phyloP scores from a whole-genome alignment of 2,329 filamentous ascomycete genomes.

The Calycina herbarum region DNA sequence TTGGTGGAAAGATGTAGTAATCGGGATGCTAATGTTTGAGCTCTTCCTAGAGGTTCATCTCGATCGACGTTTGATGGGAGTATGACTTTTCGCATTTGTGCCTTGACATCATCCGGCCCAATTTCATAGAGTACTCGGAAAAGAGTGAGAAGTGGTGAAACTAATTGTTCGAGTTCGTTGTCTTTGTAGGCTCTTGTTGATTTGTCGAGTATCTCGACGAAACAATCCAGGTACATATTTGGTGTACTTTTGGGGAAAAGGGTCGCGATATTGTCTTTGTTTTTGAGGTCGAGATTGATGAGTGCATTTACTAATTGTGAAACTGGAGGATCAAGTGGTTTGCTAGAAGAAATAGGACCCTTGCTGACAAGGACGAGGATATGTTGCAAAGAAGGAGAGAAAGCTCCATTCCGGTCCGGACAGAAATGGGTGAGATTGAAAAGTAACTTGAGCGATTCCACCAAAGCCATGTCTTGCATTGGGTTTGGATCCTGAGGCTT shows the following conservation, averaged over 20 bases:
- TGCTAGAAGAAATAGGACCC: slow-evolving; percentile 54
- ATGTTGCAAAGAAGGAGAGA: slow-evolving; percentile 66
- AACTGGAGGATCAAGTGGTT: slow-evolving; percentile 72
- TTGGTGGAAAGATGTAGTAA: slow-evolving; percentile 78
- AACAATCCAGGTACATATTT: slow-evolving; percentile 58
- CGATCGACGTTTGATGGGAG: slow-evolving; percentile 79
- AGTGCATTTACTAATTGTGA: slow-evolving; percentile 76
- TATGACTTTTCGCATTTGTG: slow-evolving; percentile 64
- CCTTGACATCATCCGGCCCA: slow-evolving; percentile 62
- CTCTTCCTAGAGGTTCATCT: slow-evolving; percentile 72
- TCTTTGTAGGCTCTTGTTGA: slow-evolving; percentile 64
- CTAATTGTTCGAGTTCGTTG: slow-evolving; percentile 68
- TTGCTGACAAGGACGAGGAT: slow-evolving; percentile 70
- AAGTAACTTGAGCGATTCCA: slow-evolving; percentile 81
- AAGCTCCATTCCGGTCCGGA: slow-evolving; percentile 58
- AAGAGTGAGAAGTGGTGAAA: slow-evolving; percentile 72
- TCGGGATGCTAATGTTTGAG: slow-evolving; percentile 70
- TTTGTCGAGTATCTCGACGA: slow-evolving; percentile 69
- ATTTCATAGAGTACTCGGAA: slow-evolving; percentile 70
- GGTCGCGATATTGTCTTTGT: slow-evolving; percentile 46
- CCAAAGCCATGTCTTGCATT: slow-evolving; percentile 77
- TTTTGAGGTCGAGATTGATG: slow-evolving; percentile 71
- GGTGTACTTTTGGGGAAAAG: slow-evolving; percentile 67
- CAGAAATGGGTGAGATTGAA: slow-evolving; percentile 85
- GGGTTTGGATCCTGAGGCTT: slow-evolving; percentile 43